Evolutionary conservation across 1,284 basidiomycete genomes (phyloP).

Genomic region (Leccinum pachyderme): DNA sequence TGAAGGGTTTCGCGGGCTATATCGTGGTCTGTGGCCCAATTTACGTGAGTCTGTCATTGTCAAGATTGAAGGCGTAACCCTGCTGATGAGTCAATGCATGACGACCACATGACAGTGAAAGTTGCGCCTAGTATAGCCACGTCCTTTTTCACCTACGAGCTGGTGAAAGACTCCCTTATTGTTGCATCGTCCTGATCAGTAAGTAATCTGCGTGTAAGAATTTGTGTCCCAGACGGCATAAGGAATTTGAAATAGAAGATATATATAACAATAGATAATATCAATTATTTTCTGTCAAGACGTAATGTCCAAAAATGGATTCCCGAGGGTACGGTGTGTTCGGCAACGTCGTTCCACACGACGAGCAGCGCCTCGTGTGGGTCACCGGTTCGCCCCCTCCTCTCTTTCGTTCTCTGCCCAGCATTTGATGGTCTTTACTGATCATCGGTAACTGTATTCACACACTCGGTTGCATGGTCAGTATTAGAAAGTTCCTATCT

Average conservation of each 20-base stretch:
- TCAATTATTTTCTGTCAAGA: conserved; percentile 4
- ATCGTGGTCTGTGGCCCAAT: conserved; percentile 91
- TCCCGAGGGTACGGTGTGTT: conserved; percentile 7
- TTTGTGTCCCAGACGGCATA: not conserved
- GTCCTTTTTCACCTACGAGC: conserved; percentile 78
- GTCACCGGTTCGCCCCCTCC: not conserved
- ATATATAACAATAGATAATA: conserved; percentile 8
- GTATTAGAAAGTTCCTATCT: conserved; percentile 10
- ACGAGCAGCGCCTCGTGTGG: conserved; percentile 19
- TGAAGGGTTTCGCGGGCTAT: conserved; percentile 77
- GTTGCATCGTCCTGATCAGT: conserved; percentile 13
- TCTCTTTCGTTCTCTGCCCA: conserved; percentile 12
- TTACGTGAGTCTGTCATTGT: conserved; percentile 59
- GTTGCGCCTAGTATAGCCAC: conserved; percentile 92
- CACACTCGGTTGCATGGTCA: conserved; percentile 22
- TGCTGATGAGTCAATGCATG: conserved; percentile 1
- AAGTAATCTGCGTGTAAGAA: not conserved
- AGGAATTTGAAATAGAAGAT: not conserved
- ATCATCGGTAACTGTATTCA: conserved; percentile 14
- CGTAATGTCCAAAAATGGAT: conserved; percentile 10
- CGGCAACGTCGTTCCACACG: conserved; percentile 13
- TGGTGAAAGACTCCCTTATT: conserved; percentile 44
- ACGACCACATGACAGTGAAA: conserved; percentile 55
- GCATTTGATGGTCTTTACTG: conserved; percentile 29
- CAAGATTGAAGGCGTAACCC: conserved; percentile 11